A percentile compares a stretch with the other conserved stretches of the same genome.
Conservation (phyloP, 2,329 filamentous ascomycete genomes). For the Ophiocordyceps camponoti-leonardi region DNA sequence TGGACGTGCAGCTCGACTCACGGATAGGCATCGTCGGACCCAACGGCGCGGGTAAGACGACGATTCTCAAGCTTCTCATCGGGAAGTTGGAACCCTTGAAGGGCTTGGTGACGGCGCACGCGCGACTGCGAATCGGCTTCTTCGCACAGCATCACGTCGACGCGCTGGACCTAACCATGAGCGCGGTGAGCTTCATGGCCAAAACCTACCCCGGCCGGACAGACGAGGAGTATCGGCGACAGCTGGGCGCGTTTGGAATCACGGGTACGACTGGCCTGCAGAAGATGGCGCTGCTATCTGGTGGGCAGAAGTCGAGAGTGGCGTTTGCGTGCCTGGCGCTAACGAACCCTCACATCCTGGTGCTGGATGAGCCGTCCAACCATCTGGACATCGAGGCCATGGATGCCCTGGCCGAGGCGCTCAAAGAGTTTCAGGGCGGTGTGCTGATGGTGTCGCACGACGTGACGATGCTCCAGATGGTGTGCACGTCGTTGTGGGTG, state of each 20-base stretch:
- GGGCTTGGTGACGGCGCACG: conserved; percentile 76
- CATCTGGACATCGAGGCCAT: conserved; percentile 98
- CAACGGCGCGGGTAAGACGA: conserved; percentile 97
- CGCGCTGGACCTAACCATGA: conserved; percentile 74
- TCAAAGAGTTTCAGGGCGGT: conserved; percentile 79
- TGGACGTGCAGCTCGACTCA: conserved; percentile 94
- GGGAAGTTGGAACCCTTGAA: conserved; percentile 60
- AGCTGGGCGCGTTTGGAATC: conserved; percentile 76
- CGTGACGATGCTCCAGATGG: conserved; percentile 93
- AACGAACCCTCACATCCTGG: conserved; percentile 88
- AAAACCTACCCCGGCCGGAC: conserved; percentile 77
- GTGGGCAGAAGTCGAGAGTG: conserved; percentile 95
- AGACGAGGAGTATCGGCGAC: conserved; percentile 91
- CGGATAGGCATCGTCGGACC: conserved; percentile 98
- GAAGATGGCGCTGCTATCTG: conserved; percentile 85
- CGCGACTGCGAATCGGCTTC: conserved; percentile 81
- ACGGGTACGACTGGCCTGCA: conserved; percentile 94
- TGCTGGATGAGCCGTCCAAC: conserved; percentile 96
- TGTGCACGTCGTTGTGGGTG: conserved; percentile 90
- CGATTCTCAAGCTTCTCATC: conserved; percentile 92
- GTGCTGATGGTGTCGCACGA: conserved; percentile 99
- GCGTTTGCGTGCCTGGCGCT: conserved; percentile 93
- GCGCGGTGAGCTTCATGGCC: conserved; percentile 91
- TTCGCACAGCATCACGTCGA: conserved; percentile 99
- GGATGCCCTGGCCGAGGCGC: conserved; percentile 77